phyloP scores from a whole-genome alignment of 73 alveolate genomes.

The Paramecium biaurelia region DNA sequence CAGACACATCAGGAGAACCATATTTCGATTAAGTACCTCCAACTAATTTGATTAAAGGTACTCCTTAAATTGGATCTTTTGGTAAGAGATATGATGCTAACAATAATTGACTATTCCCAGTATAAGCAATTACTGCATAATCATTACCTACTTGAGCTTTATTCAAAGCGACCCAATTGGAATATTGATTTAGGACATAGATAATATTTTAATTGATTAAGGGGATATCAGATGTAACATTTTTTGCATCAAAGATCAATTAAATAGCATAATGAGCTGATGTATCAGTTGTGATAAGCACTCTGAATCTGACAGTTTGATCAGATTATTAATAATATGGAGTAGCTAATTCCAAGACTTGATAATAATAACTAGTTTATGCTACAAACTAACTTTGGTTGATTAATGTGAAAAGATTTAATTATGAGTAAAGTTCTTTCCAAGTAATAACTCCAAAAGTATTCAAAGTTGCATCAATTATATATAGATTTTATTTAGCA shows the following conservation, averaged over 20 bases:
- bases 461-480: neutral
- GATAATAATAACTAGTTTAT: neutral
- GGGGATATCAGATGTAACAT: neutral
- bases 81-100: neutral
- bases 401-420: neutral
- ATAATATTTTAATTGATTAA: neutral
- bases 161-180: neutral
- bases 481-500: neutral
- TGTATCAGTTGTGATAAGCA: neutral
- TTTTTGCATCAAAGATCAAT: neutral
- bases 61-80: neutral
- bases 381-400: neutral
- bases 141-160: neutral
- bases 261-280: neutral
- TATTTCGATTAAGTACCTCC: neutral
- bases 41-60: neutral
- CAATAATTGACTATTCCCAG: neutral
- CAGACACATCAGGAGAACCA: neutral
- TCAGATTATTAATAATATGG: neutral
- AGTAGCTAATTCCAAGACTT: neutral
- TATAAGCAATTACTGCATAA: conserved; percentile 1
- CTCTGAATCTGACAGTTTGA: neutral
- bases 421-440: too few species aligned
- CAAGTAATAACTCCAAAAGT: neutral
- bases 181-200: neutral